These are phyloP conservation scores for Penicillium canariense DNA, from an alignment of 495 filamentous ascomycete species.

Conservation along the genomic window DNA sequence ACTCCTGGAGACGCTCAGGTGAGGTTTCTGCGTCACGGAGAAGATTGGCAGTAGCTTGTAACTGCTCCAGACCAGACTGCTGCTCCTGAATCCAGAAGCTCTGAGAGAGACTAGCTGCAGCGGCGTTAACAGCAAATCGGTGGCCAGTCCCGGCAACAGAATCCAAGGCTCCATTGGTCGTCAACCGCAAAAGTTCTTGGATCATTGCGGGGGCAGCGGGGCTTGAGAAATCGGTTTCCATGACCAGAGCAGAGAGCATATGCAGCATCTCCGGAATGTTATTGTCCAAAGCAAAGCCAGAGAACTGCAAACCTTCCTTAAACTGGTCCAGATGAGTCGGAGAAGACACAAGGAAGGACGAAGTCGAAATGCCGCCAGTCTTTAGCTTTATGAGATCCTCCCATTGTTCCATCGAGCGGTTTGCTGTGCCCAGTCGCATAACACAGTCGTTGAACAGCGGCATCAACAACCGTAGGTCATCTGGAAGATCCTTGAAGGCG, in stretches of 20 bases:
- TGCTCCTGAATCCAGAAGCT: slow-evolving; percentile 73
- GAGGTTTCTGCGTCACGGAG: slow-evolving; percentile 51
- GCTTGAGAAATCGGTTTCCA: slow-evolving; percentile 85
- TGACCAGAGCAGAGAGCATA: slow-evolving; percentile 71
- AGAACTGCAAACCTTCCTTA: slow-evolving; percentile 77
- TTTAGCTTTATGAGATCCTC: slow-evolving; percentile 95
- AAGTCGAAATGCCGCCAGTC: slow-evolving; percentile 85
- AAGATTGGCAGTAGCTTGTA: slow-evolving; percentile 75
- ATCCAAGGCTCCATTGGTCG: slow-evolving; percentile 88
- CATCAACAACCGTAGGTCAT: slow-evolving; percentile 79
- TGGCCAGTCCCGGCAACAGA: slow-evolving; percentile 85
- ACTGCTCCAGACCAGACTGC: slow-evolving; percentile 78
- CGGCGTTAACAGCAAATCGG: slow-evolving; percentile 75
- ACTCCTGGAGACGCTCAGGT: slow-evolving; percentile 62
- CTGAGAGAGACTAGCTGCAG: slow-evolving; percentile 72
- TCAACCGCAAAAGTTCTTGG: slow-evolving; percentile 76
- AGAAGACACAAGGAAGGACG: slow-evolving; percentile 72
- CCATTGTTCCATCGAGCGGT: slow-evolving; percentile 86
- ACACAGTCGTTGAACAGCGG: slow-evolving; percentile 91
- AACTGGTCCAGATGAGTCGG: slow-evolving; percentile 66
- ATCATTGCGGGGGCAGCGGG: slow-evolving; percentile 77
- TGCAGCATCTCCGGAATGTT: slow-evolving; percentile 92
- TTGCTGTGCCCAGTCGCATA: slow-evolving; percentile 85
- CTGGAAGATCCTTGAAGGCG: slow-evolving; percentile 72
- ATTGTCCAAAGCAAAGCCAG: slow-evolving; percentile 80